Conservation (phyloP, 148 eudicot genomes). For the Spergularia marina region DNA sequence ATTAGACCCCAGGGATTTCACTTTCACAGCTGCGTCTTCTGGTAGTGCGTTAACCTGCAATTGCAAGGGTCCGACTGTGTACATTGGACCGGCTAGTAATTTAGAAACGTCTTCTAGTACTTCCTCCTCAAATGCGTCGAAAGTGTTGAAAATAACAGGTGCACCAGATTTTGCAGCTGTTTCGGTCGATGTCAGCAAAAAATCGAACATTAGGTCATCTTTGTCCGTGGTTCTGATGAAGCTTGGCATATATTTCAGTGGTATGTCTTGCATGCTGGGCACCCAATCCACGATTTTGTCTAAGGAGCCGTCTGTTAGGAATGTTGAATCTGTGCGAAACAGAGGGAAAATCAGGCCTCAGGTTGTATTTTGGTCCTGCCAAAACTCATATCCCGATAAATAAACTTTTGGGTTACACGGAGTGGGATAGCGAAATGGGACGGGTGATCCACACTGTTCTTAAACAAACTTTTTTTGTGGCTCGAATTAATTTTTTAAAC, state of each 20-base stretch:
- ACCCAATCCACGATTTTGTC: constrained; percentile 24
- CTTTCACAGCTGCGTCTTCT: constrained; percentile 4
- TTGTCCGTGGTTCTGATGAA: constrained; percentile 30
- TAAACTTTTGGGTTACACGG: too few species aligned
- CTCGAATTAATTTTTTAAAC: too few species aligned
- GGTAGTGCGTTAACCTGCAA: background rate
- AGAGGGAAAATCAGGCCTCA: background rate
- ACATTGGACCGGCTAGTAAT: constrained; percentile 18
- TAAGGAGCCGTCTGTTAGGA: constrained; percentile 25
- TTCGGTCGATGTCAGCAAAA: background rate
- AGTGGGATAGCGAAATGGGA: too few species aligned
- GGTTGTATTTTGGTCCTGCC: too few species aligned
- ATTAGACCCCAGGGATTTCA: constrained; percentile 26
- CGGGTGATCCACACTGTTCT: too few species aligned
- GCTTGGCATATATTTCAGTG: constrained; percentile 32
- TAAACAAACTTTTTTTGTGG: too few species aligned
- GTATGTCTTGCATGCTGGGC: constrained; percentile 26
- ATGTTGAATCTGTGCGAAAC: constrained; percentile 22
- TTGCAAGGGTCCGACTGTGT: constrained; percentile 31
- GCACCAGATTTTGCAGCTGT: constrained; percentile 13
- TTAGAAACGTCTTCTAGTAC: constrained; percentile 20
- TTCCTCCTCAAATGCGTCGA: constrained; percentile 30
- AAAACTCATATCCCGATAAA: too few species aligned
- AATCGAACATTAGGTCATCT: constrained; percentile 32
- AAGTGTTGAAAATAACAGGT: constrained; percentile 33